Conservation (phyloP, 225 moss, liverwort and hornwort species). For the Asterella californica region DNA sequence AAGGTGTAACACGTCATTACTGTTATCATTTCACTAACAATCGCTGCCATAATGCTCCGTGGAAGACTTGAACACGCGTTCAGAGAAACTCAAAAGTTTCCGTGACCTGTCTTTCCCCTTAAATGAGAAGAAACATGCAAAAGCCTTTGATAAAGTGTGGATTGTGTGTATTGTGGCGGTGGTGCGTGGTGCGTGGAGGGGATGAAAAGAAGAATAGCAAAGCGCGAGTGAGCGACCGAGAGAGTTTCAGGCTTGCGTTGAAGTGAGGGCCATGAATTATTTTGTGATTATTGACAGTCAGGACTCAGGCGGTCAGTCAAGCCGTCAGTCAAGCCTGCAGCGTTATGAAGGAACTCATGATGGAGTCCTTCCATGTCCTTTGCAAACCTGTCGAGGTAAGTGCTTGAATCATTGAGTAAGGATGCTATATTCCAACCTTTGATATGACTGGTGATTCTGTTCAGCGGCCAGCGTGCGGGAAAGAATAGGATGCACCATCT, state of each 20-base stretch:
- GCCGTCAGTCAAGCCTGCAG: slow-evolving; percentile 10
- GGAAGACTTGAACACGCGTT: background rate
- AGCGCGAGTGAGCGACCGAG: background rate
- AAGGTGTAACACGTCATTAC: slow-evolving; percentile 1
- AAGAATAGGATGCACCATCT: background rate
- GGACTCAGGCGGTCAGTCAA: background rate
- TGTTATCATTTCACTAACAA: background rate
- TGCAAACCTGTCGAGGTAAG: slow-evolving; percentile 9
- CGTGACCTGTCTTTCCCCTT: background rate
- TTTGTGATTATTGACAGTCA: slow-evolving; percentile 14
- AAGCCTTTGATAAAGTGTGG: too few species aligned
- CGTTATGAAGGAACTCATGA: slow-evolving; percentile 11
- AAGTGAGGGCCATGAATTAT: slow-evolving; percentile 15
- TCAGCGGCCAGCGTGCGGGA: background rate
- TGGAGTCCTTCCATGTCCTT: background rate
- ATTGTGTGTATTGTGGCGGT: background rate
- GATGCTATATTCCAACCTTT: background rate
- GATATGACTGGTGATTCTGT: background rate
- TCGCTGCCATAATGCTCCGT: background rate
- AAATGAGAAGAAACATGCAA: background rate
- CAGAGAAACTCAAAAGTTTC: background rate
- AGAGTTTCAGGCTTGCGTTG: background rate
- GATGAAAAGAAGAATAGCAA: background rate
- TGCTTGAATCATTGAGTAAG: slow-evolving; percentile 6
- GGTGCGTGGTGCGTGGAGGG: too few species aligned